A percentile compares a stretch with the other conserved stretches of the same genome.
These are phyloP conservation scores for Acephala macrosclerotiorum DNA, from an alignment of 2,329 filamentous ascomycete species.

Conservation along the genomic window DNA sequence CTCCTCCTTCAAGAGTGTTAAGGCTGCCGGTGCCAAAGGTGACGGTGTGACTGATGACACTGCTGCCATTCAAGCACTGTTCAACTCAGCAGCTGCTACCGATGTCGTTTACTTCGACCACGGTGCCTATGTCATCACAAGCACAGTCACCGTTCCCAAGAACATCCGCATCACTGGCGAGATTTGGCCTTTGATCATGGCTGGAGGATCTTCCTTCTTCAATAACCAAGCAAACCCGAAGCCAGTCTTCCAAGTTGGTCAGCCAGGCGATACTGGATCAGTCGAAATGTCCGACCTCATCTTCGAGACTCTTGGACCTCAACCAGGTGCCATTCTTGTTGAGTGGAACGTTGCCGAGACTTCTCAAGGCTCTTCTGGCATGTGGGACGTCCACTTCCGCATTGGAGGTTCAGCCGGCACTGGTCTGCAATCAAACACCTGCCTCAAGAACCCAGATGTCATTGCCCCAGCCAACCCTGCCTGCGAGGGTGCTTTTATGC, in stretches of 20 bases:
- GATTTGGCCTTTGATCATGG: slow-evolving; percentile 90
- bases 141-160: slow-evolving; percentile 76
- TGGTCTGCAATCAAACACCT: slow-evolving; percentile 76
- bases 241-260: slow-evolving; percentile 86
- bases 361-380: slow-evolving; percentile 73
- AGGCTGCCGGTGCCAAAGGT: slow-evolving; percentile 82
- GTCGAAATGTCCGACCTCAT: slow-evolving; percentile 91
- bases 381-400: slow-evolving; percentile 97
- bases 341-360: slow-evolving; percentile 85
- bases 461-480: slow-evolving; percentile 66
- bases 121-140: slow-evolving; percentile 69
- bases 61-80: slow-evolving; percentile 77
- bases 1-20: slow-evolving; percentile 83
- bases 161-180: slow-evolving; percentile 89
- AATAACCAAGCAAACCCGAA: slow-evolving; percentile 76
- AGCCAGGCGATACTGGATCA: slow-evolving; percentile 76
- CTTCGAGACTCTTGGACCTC: slow-evolving; percentile 79
- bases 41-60: slow-evolving; percentile 92
- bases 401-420: slow-evolving; percentile 89
- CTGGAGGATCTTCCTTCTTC: slow-evolving; percentile 75
- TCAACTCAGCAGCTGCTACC: slow-evolving; percentile 70
- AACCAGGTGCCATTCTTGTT: slow-evolving; percentile 88
- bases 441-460: slow-evolving; percentile 75
- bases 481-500: slow-evolving; percentile 78
- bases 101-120: slow-evolving; percentile 79